Evolutionary conservation across 108 stramenopile genomes (phyloP).

Genomic region (Discostella pseudostelligera): DNA sequence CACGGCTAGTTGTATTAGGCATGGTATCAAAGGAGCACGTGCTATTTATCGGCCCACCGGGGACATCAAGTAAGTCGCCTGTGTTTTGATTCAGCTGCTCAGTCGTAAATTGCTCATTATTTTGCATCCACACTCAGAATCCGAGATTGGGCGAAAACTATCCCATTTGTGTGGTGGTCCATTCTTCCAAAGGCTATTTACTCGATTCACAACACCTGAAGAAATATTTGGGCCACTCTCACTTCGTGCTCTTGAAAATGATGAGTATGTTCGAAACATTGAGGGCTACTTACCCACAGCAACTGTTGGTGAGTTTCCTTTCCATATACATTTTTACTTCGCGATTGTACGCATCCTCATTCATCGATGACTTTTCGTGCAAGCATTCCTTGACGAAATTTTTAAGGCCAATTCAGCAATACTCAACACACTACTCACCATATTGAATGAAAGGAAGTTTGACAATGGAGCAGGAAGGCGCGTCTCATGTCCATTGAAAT

Average conservation of each 20-base stretch:
- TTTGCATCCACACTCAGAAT: conserved; percentile 18
- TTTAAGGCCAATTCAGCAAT: conserved; percentile 82
- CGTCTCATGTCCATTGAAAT: conserved; percentile 63
- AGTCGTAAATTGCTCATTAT: not conserved
- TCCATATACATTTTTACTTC: not conserved
- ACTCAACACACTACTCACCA: conserved; percentile 74
- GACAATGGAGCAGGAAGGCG: conserved; percentile 62
- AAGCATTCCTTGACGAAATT: conserved; percentile 61
- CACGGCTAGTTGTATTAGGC: conserved; percentile 62
- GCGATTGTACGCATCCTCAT: not conserved
- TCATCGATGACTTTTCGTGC: conserved; percentile 41
- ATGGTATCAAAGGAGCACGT: conserved; percentile 70
- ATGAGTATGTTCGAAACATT: conserved; percentile 65
- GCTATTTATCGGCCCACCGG: conserved; percentile 57
- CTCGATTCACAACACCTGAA: conserved; percentile 77
- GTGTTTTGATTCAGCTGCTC: not conserved
- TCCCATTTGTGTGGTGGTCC: conserved; percentile 59
- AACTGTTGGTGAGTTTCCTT: conserved; percentile 24
- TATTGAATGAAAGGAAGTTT: conserved; percentile 76
- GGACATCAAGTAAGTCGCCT: conserved; percentile 7
- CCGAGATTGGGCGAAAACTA: conserved; percentile 57
- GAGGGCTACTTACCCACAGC: conserved; percentile 70
- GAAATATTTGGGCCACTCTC: conserved; percentile 67
- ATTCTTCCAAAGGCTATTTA: conserved; percentile 75
- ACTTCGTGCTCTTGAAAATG: conserved; percentile 64